phyloP scores from a whole-genome alignment of 768 basidiomycete genomes.

The Butyriboletus loyo region DNA sequence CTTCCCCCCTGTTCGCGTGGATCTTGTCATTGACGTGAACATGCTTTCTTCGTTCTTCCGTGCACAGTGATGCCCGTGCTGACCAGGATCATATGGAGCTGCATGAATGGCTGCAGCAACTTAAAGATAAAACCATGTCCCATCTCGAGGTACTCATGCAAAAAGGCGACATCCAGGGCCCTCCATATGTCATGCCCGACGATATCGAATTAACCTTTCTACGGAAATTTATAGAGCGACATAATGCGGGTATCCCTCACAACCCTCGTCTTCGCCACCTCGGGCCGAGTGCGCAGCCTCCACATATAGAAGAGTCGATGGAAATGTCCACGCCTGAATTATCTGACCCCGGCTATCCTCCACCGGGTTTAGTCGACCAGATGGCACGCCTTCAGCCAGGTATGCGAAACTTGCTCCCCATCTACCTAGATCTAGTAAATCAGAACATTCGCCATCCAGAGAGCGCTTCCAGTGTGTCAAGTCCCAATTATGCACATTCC shows the following conservation, averaged over 20 bases:
- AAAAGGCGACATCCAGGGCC: slow-evolving; percentile 82
- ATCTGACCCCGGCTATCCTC: slow-evolving; percentile 32
- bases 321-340: slow-evolving; percentile 34
- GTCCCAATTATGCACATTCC: slow-evolving; percentile 31
- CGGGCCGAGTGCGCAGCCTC: slow-evolving; percentile 29
- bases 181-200: slow-evolving; percentile 79
- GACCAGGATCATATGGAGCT: slow-evolving; percentile 90
- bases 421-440: slow-evolving; percentile 3
- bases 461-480: slow-evolving; percentile 28
- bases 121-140: slow-evolving; percentile 88
- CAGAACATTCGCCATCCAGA: slow-evolving; percentile 17
- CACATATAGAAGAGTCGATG: slow-evolving; percentile 35
- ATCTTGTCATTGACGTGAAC: slow-evolving; percentile 7
- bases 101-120: slow-evolving; percentile 83
- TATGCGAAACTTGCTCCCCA: slow-evolving; percentile 9
- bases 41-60: background rate
- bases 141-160: slow-evolving; percentile 85
- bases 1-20: background rate
- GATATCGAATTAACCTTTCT: slow-evolving; percentile 75
- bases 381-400: slow-evolving; percentile 36
- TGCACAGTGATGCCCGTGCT: slow-evolving; percentile 58
- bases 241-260: slow-evolving; percentile 70
- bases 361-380: slow-evolving; percentile 31
- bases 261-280: slow-evolving; percentile 73
- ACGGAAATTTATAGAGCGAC: slow-evolving; percentile 79